A percentile compares a stretch with the other conserved stretches of the same genome.
Conservation (phyloP, 768 basidiomycete genomes). For the Tylopilus sp. region DNA sequence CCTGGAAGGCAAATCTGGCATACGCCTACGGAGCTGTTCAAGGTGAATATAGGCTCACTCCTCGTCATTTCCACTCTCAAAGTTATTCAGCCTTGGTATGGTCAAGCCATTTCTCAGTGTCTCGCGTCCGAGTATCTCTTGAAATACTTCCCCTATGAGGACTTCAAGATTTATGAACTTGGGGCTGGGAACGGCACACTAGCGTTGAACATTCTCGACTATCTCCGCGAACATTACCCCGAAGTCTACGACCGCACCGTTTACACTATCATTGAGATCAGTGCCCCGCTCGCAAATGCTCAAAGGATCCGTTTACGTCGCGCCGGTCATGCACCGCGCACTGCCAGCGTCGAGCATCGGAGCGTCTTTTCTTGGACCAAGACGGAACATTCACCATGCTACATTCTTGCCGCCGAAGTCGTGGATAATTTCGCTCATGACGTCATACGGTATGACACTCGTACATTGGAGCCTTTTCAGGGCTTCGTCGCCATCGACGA, state of each 20-base stretch:
- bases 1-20: conserved; percentile 95
- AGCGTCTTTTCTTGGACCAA: conserved; percentile 86
- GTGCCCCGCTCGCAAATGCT: conserved; percentile 64
- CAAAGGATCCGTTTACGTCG: conserved; percentile 66
- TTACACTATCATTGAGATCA: conserved; percentile 96
- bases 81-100: conserved; percentile 81
- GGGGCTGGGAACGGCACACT: conserved; percentile 98
- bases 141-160: conserved; percentile 94
- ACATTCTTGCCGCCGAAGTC: conserved; percentile 93
- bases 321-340: conserved; percentile 31
- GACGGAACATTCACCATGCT: conserved; percentile 80
- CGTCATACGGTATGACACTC: conserved; percentile 83
- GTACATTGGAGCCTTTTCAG: conserved; percentile 79
- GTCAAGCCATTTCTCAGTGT: conserved; percentile 84
- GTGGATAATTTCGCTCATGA: conserved; percentile 99
- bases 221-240: conserved; percentile 70
- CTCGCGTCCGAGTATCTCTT: conserved; percentile 89
- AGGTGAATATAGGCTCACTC: conserved; percentile 46
- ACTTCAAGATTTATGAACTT: conserved; percentile 94
- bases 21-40: conserved; percentile 96
- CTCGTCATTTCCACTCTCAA: conserved; percentile 5
- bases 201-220: conserved; percentile 83
- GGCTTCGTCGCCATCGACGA: conserved; percentile 75
- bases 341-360: conserved; percentile 65
- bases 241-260: conserved; percentile 91